Conservation (phyloP, 192 early-diverging fungal species). For the Backusella circina region DNA sequence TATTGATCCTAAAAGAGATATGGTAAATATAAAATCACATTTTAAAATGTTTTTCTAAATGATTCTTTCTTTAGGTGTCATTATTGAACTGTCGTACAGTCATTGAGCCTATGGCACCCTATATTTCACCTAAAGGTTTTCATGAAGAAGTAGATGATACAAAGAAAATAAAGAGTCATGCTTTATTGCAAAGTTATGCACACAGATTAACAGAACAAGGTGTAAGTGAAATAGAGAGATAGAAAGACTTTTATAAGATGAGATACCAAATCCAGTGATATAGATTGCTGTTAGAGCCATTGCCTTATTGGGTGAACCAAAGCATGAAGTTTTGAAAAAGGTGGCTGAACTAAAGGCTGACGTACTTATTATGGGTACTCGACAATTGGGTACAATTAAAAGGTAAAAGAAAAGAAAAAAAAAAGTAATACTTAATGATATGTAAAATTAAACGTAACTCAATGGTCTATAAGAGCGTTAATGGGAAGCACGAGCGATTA, state of each 20-base stretch:
- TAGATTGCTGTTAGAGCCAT: constrained; percentile 43
- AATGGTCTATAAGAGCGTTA: constrained; percentile 22
- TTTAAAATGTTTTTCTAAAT: not conserved
- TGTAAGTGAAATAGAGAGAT: no score
- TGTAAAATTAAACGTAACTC: not conserved
- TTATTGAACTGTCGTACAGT: constrained; percentile 14
- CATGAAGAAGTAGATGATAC: constrained; percentile 19
- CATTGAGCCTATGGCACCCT: constrained; percentile 21
- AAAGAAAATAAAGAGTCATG: constrained; percentile 16
- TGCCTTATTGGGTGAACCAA: constrained; percentile 56
- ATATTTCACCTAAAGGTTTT: constrained; percentile 17
- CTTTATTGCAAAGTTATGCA: constrained; percentile 14
- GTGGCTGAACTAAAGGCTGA: constrained; percentile 47
- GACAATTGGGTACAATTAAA: constrained; percentile 51
- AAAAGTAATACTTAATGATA: not conserved
- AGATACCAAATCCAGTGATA: not conserved
- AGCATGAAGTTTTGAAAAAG: constrained; percentile 58
- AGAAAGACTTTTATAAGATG: not conserved
- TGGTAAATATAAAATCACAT: not conserved
- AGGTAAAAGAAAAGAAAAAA: constrained; percentile 13
- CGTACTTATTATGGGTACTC: constrained; percentile 56
- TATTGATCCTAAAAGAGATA: constrained; percentile 22
- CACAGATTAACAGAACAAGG: constrained; percentile 1
- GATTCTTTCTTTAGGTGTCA: not conserved
- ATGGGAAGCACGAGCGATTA: constrained; percentile 49